Evolutionary conservation across 2,329 filamentous ascomycete species (phyloP).

Genomic region (Colletotrichum lupini): DNA sequence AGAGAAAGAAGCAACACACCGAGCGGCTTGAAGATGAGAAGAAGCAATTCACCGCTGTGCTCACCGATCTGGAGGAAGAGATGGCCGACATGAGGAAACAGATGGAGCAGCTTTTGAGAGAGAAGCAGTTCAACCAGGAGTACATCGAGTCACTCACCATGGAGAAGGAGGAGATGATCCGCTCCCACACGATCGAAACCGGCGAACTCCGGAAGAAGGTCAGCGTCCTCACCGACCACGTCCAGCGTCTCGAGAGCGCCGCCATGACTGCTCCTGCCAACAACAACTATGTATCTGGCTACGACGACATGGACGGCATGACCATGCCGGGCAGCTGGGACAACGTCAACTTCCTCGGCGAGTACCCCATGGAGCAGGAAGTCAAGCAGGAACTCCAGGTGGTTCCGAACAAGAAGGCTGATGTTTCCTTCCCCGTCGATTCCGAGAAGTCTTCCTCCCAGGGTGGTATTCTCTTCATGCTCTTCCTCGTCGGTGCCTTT

Average conservation of each 20-base stretch:
- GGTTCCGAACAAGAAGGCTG: conserved; percentile 65
- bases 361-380: conserved; percentile 72
- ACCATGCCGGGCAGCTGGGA: conserved; percentile 87
- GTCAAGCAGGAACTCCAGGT: conserved; percentile 70
- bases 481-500: conserved; percentile 95
- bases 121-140: conserved; percentile 79
- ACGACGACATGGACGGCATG: conserved; percentile 85
- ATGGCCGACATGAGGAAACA: conserved; percentile 75
- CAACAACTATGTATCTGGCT: conserved; percentile 75
- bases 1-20: conserved; percentile 98
- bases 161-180: conserved; percentile 93
- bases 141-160: conserved; percentile 81
- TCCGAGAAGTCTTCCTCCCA: conserved; percentile 77
- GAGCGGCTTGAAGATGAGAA: conserved; percentile 97
- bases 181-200: conserved; percentile 88
- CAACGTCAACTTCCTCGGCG: conserved; percentile 80
- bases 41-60: conserved; percentile 84
- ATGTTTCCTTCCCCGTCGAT: conserved; percentile 57
- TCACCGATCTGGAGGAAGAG: conserved; percentile 83
- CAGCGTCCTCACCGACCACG: conserved; percentile 79
- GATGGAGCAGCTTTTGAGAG: conserved; percentile 76
- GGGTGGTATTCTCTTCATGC: conserved; percentile 89
- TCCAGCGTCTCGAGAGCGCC: conserved; percentile 76
- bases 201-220: conserved; percentile 94
- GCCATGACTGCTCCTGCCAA: conserved; percentile 57